Base-by-base conservation (phyloP, 345 rosid species). In the Pistacia atlantica region DNA sequence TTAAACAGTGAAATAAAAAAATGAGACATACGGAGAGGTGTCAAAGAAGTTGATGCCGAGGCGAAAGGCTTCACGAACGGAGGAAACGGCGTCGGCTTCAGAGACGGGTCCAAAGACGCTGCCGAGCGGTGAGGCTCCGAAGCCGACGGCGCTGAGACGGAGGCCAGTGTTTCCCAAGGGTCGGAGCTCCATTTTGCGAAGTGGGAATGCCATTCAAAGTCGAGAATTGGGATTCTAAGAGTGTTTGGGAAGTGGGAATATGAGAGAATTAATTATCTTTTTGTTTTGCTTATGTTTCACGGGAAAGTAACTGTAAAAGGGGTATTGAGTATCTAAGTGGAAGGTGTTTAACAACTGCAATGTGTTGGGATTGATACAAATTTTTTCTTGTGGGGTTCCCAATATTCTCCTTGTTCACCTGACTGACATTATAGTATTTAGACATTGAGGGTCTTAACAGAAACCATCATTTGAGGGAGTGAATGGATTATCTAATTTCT, bases 1-100 rank as follows among this genome's bases (percentile, higher is more conserved):
- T 20, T 48, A n/a, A n/a, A 46, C 33, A 38, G 14, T 35, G 11
- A 75, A 67, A 61, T 11, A n/a, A 2, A 49, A 62, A 73, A 78
- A 49, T 31, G 11, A 42, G 35, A 37, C 80, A 45, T 88, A 96
- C 99, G 99, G 99, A 17, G 97, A 96, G 80, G 99, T 96, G 80
- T 96, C 97, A 83, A 93, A 96, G 90, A 96, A 96, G 85, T 96
- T 96, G 82, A 93, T 93, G 77, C 97, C 95, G 42, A 86, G 87
- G 55, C 86, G 89, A 81, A 93, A 92, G 72, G 99, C 97, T 59
- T 87, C 86, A 68, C 89, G 86, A 48, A 93, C 97, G 78, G 97
- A 74, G 86, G 92, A 89, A 83, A 93, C 28, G 69, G 97, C 99
- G 37, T 92, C 97, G 13, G 75, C 83, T 67, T 96, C 98, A 37